A percentile compares a stretch with the other conserved stretches of the same genome.
Evolutionary conservation across 2,329 filamentous ascomycete genomes (phyloP).

Genomic region (Aspergillus sp.): DNA sequence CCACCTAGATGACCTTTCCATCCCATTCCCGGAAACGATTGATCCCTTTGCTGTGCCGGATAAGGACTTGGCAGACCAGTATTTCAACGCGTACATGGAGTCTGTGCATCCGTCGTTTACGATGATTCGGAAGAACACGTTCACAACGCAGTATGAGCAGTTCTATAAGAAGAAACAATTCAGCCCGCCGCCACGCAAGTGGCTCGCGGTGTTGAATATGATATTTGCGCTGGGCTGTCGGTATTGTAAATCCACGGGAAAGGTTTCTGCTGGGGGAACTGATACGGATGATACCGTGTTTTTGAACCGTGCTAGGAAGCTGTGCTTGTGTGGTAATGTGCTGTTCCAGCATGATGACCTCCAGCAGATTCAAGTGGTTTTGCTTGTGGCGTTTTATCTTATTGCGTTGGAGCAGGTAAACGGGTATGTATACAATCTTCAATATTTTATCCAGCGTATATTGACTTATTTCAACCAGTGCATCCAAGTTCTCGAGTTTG

Average conservation of each 20-base stretch:
- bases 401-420: conserved; percentile 43
- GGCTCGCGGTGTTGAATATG: conserved; percentile 47
- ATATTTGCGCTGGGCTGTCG: conserved; percentile 47
- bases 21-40: conserved; percentile 33
- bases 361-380: conserved; percentile 45
- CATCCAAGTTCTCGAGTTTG: conserved; percentile 42
- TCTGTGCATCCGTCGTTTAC: conserved; percentile 43
- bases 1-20: conserved; percentile 41
- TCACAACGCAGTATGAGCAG: conserved; percentile 39
- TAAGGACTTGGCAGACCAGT: conserved; percentile 36
- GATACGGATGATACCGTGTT: conserved; percentile 41
- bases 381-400: conserved; percentile 42
- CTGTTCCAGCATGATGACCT: conserved; percentile 44
- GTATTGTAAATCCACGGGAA: conserved; percentile 36
- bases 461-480: conserved; percentile 23
- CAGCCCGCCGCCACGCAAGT: conserved; percentile 33
- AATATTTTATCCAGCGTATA: not conserved
- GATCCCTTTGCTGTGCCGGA: conserved; percentile 40
- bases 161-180: conserved; percentile 27
- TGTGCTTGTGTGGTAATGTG: conserved; percentile 36
- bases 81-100: conserved; percentile 40
- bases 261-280: conserved; percentile 20
- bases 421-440: conserved; percentile 26
- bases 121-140: conserved; percentile 39
- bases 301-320: conserved; percentile 40